phyloP scores from a whole-genome alignment of 2,329 filamentous ascomycete genomes.

The Tolypocladium amazonense region DNA sequence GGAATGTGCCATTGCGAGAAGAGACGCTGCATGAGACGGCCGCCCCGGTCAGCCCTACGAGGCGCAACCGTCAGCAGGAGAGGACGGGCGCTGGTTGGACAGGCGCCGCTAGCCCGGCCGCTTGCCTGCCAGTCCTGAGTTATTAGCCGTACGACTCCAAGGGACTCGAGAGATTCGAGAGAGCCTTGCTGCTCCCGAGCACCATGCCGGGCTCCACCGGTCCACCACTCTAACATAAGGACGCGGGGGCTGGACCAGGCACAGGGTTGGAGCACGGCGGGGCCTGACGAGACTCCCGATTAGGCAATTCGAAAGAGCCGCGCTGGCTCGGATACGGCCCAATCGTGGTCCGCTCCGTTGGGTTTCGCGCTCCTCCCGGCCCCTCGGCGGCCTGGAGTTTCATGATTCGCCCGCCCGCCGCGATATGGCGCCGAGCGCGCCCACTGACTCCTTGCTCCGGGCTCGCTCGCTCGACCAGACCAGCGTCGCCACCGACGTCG shows the following conservation, averaged over 20 bases:
- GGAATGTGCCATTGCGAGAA: neutral
- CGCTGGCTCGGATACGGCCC: neutral
- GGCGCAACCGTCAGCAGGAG: constrained; percentile 1
- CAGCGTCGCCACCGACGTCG: too few species aligned
- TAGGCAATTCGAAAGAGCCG: neutral
- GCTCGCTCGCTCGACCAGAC: too few species aligned
- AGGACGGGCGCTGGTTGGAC: neutral
- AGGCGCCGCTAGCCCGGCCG: neutral
- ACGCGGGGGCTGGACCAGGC: neutral
- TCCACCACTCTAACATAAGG: neutral
- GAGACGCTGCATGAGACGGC: neutral
- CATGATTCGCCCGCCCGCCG: neutral
- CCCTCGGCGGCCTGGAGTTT: neutral
- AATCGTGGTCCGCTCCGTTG: neutral
- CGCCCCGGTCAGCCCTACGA: constrained; percentile 5
- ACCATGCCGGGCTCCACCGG: neutral
- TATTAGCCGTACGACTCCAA: neutral
- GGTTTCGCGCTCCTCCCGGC: neutral
- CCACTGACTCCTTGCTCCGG: neutral
- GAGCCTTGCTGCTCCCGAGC: neutral
- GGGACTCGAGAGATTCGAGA: too few species aligned
- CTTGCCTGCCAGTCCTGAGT: neutral
- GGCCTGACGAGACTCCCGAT: neutral
- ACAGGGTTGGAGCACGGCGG: neutral
- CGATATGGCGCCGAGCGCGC: neutral